Evolutionary conservation across 2,329 filamentous ascomycete species (phyloP).

Genomic region (Clonostachys sp.): DNA sequence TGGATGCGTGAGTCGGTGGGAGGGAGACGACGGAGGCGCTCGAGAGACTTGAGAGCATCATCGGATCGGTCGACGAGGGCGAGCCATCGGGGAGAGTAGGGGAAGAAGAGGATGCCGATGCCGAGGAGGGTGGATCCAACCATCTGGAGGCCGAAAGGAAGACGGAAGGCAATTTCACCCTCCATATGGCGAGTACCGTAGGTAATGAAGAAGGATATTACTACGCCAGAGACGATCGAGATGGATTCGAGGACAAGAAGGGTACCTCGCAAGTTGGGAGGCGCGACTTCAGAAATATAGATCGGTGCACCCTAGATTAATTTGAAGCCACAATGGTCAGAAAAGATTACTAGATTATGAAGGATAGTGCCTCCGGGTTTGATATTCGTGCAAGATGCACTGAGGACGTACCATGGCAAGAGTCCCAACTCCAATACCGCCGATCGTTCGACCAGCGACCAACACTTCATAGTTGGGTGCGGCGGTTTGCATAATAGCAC

Average conservation of each 20-base stretch:
- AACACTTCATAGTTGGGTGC: constrained; percentile 15
- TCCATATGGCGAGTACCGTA: constrained; percentile 41
- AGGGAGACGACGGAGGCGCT: constrained; percentile 32
- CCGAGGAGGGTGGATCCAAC: constrained; percentile 12
- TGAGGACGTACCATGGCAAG: constrained; percentile 11
- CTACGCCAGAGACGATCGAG: constrained; percentile 44
- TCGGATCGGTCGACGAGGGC: constrained; percentile 27
- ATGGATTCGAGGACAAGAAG: constrained; percentile 44
- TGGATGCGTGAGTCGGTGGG: constrained; percentile 33
- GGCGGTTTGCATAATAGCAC: constrained; percentile 31
- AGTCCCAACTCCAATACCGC: constrained; percentile 20
- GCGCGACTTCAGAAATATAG: constrained; percentile 24
- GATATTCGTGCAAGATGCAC: no score
- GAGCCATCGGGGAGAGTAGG: constrained; percentile 40
- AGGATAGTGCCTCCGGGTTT: no score
- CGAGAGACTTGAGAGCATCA: constrained; percentile 28
- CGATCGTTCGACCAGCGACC: constrained; percentile 18
- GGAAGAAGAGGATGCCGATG: constrained; percentile 35
- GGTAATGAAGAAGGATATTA: constrained; percentile 49
- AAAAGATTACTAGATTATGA: no score
- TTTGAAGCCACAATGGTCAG: no score
- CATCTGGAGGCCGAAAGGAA: constrained; percentile 40
- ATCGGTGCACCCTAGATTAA: constrained; percentile 11
- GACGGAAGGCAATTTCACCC: constrained; percentile 33
- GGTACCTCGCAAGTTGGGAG: constrained; percentile 28